Base-by-base conservation (phyloP, 768 basidiomycete species). In the Chiua virens region DNA sequence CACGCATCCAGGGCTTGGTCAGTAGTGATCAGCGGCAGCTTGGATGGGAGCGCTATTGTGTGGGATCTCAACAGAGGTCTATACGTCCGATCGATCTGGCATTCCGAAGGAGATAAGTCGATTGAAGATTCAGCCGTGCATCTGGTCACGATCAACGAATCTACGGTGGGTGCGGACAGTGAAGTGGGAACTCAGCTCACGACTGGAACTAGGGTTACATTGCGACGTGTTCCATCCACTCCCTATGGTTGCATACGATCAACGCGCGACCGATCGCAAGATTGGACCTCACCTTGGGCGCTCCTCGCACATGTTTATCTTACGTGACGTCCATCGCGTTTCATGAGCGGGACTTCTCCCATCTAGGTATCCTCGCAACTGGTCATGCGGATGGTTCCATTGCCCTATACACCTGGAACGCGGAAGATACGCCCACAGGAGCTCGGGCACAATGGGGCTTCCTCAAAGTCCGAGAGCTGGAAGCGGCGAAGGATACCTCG, bases 31-130 rank as follows among this genome's bases (percentile, higher is more conserved):
- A 94, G 89, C 56, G 92, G 92, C 10, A 89, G 89, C 15, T 79
- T 81, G 61, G 93, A 96, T 59, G 91, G 93, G 2, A 90, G 85
- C 54, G 91, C 88, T 0, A 87, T 86, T 4, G 50, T 96, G 4
- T 97, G 94, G 94, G 94, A 96, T 67, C 76, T 93, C 46, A 96
- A 97, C 63, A 75, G 83, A 23, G 87, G 88, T 8, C 72, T 82
- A 8, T 96, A 97, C 55, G 82, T 89, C 13, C 75, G 86, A 48
- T 89, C 90, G 0, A 87, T 92, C 27, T 86, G 86, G 80, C 89
- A 92, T 50, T 78, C 76, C 11, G 52, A 64, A 0, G 61, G 57
- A 9, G 58, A 62, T 10, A 42, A 11, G 30, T 13, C 52, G 21
- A 34, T 44, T 4, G 70, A 76, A 43, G 60, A 50, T 50, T 45